A percentile compares a stretch with the other conserved stretches of the same genome.
Evolutionary conservation across 2,329 filamentous ascomycete genomes (phyloP).

Genomic region (Elsinoe ampelina): DNA sequence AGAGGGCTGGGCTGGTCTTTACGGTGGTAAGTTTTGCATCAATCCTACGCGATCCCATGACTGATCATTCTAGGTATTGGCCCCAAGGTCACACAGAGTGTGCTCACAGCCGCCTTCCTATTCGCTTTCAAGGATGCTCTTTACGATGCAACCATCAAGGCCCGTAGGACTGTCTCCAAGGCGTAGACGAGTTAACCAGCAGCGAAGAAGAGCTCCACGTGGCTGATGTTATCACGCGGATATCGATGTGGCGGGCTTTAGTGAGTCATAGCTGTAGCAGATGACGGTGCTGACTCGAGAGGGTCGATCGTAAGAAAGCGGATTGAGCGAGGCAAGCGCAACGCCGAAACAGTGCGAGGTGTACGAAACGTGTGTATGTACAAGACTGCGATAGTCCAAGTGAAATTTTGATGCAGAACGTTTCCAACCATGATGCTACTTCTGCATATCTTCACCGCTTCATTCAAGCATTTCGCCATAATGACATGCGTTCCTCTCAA

Average conservation of each 20-base stretch:
- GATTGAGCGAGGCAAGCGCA: too few species aligned
- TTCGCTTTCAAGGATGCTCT: conserved; percentile 98
- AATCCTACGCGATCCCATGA: not conserved
- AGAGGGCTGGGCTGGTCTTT: conserved; percentile 85
- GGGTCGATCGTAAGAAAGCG: too few species aligned
- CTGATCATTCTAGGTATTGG: conserved; percentile 59
- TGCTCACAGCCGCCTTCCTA: conserved; percentile 88
- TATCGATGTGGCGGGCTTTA: too few species aligned
- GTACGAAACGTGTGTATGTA: too few species aligned
- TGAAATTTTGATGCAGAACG: too few species aligned
- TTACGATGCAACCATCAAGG: conserved; percentile 69
- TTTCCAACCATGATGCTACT: not conserved
- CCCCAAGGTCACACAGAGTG: conserved; percentile 93
- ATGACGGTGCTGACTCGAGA: too few species aligned
- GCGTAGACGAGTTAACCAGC: conserved; percentile 3
- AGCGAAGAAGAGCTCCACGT: not conserved
- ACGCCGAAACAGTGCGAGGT: too few species aligned
- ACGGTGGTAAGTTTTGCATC: conserved; percentile 59
- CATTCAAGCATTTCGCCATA: not conserved
- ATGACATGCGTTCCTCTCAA: not conserved
- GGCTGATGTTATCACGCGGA: too few species aligned
- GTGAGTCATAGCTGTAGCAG: too few species aligned
- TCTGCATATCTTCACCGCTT: not conserved
- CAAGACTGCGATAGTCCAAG: too few species aligned
- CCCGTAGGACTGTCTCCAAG: conserved; percentile 36